These are phyloP conservation scores for Sphaerulina vaccinii DNA, from an alignment of 2,329 filamentous ascomycete genomes.

Conservation along the genomic window DNA sequence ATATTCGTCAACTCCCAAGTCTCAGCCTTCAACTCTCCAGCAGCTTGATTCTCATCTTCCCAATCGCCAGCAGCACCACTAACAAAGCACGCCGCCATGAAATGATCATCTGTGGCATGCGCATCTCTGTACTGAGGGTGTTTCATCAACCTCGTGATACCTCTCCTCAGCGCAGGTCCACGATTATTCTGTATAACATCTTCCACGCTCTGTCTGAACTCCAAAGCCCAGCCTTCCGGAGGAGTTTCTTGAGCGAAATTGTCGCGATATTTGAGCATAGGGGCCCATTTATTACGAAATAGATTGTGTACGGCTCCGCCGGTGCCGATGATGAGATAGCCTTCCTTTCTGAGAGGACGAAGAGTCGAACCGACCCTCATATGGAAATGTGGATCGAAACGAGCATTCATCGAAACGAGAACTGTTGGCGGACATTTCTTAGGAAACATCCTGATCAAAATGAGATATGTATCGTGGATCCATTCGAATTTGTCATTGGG, in stretches of 20 bases:
- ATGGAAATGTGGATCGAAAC: slow-evolving; percentile 58
- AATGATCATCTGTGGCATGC: slow-evolving; percentile 69
- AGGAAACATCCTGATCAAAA: slow-evolving; percentile 70
- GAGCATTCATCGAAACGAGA: slow-evolving; percentile 55
- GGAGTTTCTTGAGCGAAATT: slow-evolving; percentile 61
- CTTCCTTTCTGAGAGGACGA: slow-evolving; percentile 54
- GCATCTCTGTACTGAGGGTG: slow-evolving; percentile 65
- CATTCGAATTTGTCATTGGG: slow-evolving; percentile 62
- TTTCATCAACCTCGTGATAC: slow-evolving; percentile 65
- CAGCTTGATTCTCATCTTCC: slow-evolving; percentile 37
- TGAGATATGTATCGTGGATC: slow-evolving; percentile 71
- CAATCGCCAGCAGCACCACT: slow-evolving; percentile 55
- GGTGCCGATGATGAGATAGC: slow-evolving; percentile 57
- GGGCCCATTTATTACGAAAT: slow-evolving; percentile 64
- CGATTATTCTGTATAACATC: slow-evolving; percentile 56
- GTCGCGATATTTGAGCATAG: slow-evolving; percentile 63
- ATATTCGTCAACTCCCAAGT: slow-evolving; percentile 67
- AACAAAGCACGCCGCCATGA: slow-evolving; percentile 64
- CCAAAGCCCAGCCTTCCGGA: slow-evolving; percentile 60
- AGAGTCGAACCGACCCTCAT: slow-evolving; percentile 59
- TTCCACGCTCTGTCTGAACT: slow-evolving; percentile 65
- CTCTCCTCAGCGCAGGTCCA: slow-evolving; percentile 55
- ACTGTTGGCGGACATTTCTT: slow-evolving; percentile 63
- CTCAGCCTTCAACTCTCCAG: slow-evolving; percentile 54
- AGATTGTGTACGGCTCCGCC: slow-evolving; percentile 70